Percentiles rank a stretch among this genome's conserved stretches.
Evolutionary conservation across 1,284 basidiomycete genomes (phyloP).

Genomic region (Pholiota adiposa): DNA sequence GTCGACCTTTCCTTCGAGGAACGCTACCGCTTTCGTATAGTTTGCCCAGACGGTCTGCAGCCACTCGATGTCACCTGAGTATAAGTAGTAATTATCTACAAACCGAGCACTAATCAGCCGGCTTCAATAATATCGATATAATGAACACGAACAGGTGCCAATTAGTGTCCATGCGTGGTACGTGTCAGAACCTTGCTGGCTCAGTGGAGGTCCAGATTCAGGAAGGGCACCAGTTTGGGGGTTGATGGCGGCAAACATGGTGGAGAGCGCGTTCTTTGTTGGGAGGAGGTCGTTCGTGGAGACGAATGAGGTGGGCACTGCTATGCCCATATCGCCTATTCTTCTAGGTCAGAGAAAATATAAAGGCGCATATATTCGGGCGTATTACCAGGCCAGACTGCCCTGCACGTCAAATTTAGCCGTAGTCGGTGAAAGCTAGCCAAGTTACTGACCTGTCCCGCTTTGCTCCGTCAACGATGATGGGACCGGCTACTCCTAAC

Average conservation of each 20-base stretch:
- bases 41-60: constrained; percentile 46
- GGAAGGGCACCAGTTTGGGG: constrained; percentile 56
- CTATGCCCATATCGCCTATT: constrained; percentile 64
- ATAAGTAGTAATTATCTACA: constrained; percentile 50
- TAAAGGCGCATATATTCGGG: neutral
- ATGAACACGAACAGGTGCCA: constrained; percentile 40
- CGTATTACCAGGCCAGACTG: constrained; percentile 56
- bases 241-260: constrained; percentile 60
- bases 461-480: constrained; percentile 68
- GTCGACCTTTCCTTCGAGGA: constrained; percentile 49
- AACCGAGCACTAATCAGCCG: neutral
- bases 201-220: constrained; percentile 61
- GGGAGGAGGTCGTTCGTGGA: constrained; percentile 62
- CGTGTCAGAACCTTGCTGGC: constrained; percentile 53
- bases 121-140: too few species aligned
- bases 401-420: constrained; percentile 33
- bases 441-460: constrained; percentile 50
- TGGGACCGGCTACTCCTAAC: constrained; percentile 59
- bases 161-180: constrained; percentile 54
- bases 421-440: neutral
- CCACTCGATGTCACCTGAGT: constrained; percentile 48
- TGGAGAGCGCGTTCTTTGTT: constrained; percentile 57
- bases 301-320: constrained; percentile 63
- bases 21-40: constrained; percentile 49
- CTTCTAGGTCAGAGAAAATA: neutral